phyloP scores from a whole-genome alignment of 352 stramenopile species.

The Chloridella minuta region DNA sequence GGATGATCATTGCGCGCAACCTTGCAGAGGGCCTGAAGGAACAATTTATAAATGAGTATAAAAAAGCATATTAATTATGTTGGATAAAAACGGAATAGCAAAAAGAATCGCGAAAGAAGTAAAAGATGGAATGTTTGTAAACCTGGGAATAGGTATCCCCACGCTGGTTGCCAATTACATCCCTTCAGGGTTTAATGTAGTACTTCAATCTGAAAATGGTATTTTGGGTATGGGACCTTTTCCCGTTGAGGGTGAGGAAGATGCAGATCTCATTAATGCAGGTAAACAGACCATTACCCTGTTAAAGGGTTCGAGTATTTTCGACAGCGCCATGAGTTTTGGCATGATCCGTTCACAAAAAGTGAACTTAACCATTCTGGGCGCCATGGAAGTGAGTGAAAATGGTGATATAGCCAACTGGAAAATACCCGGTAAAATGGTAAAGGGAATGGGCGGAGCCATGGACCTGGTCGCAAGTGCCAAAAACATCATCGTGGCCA shows the following conservation, averaged over 20 bases:
- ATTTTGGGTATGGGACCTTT: conserved; percentile 64
- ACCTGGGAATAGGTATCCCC: conserved; percentile 69
- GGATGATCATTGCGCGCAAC: not conserved
- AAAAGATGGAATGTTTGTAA: conserved; percentile 79
- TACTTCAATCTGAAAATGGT: conserved; percentile 76
- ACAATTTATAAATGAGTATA: conserved; percentile 12
- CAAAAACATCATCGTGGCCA: conserved; percentile 67
- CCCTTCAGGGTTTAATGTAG: conserved; percentile 54
- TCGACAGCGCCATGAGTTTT: conserved; percentile 64
- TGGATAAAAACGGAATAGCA: conserved; percentile 30
- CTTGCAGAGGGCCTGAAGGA: not conserved
- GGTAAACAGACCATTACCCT: conserved; percentile 80
- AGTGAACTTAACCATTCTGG: conserved; percentile 73
- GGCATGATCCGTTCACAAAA: conserved; percentile 76
- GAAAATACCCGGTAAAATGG: conserved; percentile 71
- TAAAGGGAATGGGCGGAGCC: conserved; percentile 81
- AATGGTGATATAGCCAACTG: conserved; percentile 74
- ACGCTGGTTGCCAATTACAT: conserved; percentile 74
- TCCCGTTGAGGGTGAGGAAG: conserved; percentile 40
- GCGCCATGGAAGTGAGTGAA: conserved; percentile 53
- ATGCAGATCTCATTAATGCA: conserved; percentile 77
- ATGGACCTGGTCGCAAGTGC: conserved; percentile 73
- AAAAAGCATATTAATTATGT: conserved; percentile 15
- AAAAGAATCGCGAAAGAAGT: conserved; percentile 32
- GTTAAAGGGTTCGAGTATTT: conserved; percentile 53